Evolutionary conservation across 768 basidiomycete genomes (phyloP), one percentile per base, ranked within the genome.

Genomic region (Mycena galopus): DNA sequence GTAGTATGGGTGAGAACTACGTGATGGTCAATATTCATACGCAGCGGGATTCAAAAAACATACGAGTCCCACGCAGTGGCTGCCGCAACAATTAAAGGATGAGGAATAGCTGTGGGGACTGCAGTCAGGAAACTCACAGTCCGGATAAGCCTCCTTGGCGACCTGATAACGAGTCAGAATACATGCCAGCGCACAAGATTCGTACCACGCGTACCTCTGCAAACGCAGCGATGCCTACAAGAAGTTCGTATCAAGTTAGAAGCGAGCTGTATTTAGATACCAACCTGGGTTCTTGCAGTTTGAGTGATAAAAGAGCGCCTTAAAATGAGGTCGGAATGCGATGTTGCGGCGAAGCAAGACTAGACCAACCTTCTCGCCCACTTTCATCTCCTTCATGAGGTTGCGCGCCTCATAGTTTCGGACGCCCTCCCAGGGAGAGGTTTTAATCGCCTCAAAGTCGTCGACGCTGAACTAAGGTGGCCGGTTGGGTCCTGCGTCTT

Each of bases 1-100:
- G 75, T 88, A 95, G 79, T 96, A 96, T 4, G 96, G 96, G 81
- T 97, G 95, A 5, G 84, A 81, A 2, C 87, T 88, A 51, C 61
- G 74, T n/a, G 10, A n/a, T 47, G 16, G 30, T 73, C 50, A 71
- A 70, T 37, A 59, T 65, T 64, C 12, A n/a, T 21, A 72, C 42
- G 57, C 19, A 44, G 50, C 30, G 33, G 55, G 42, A 57, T 35
- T 65, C 35, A 25, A 61, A 65, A 53, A 72, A 80, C 92, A 75
- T 78, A 94, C 95, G 88, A 78, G 78, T 97, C 95, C 94, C 95
- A 97, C 37, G 96, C 95, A 5, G 96, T 96, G 76, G 94, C 96
- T 97, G 69, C 57, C 65, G 23, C 10, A 3, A 23, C 11, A 32
- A n/a, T n/a, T n/a, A 65, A 30, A 37, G 25, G 62, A 35, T 58